These are phyloP conservation scores for Phialocephala subalpina DNA, from an alignment of 2,329 filamentous ascomycete species.

Conservation along the genomic window DNA sequence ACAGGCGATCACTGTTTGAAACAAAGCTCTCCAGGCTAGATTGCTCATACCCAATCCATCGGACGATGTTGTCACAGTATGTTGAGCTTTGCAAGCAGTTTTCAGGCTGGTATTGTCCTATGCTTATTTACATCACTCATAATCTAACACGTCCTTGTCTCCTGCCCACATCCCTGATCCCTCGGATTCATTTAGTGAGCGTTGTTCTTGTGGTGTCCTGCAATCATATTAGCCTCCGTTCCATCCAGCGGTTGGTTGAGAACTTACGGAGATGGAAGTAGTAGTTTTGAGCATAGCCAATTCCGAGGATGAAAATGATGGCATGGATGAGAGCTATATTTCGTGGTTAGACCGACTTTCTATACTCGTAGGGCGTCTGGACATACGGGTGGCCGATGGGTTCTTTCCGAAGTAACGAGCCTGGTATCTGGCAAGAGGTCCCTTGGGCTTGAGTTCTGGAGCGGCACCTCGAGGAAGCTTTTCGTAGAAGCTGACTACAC, in stretches of 20 bases:
- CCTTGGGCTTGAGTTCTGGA: constrained; percentile 82
- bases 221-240: constrained; percentile 35
- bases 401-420: constrained; percentile 96
- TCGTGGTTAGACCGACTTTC: constrained; percentile 37
- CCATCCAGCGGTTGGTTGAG: neutral
- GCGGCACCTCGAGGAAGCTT: constrained; percentile 94
- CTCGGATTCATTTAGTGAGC: constrained; percentile 73
- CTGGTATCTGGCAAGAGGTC: constrained; percentile 89
- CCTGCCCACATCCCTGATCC: constrained; percentile 12
- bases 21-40: neutral
- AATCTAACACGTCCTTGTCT: constrained; percentile 33
- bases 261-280: constrained; percentile 99
- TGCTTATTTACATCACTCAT: constrained; percentile 44
- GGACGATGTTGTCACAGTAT: neutral
- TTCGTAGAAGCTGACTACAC: constrained; percentile 98
- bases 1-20: neutral
- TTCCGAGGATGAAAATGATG: constrained; percentile 76
- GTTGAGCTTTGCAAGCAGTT: neutral
- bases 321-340: constrained; percentile 83
- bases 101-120: constrained; percentile 15
- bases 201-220: constrained; percentile 99
- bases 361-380: constrained; percentile 3
- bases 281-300: constrained; percentile 98
- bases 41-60: neutral
- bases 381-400: constrained; percentile 85